Base-by-base conservation (phyloP, 257 asterid genomes). In the Ligustrum vulgare region DNA sequence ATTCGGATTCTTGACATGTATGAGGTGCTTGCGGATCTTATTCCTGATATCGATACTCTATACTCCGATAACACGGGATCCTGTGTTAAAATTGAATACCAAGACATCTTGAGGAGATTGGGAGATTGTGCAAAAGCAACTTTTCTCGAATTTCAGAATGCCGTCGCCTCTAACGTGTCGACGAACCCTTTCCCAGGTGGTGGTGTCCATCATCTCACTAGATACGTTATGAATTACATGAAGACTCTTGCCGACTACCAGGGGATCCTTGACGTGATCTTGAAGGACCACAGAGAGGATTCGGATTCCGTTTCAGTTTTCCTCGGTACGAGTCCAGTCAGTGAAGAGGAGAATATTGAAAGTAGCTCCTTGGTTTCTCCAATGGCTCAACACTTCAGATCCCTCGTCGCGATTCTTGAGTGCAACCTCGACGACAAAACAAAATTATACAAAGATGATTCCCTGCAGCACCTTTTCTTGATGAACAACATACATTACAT, bases 401-500 rank as follows among this genome's bases (percentile, higher is more conserved):
- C 97, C 81, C 86, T 94, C 71, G 85, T 85, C 72, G 79, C 87
- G 11, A 78, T 83, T 33, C 82, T 94, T 13, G 96, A 94, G 80
- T 31, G 76, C 78, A 94, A 91, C 74, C 89, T 92, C 2, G 90
- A 86, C 1, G 91, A 85, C 3, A 94, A 88, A 79, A 84, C 98
- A 10, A 91, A 81, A 86, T 70, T 91, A 10, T 94, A 94, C 94
- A 88, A 67, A 82, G 98, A 94, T 34, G 97, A 92, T 28, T 70
- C 99, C 0, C 78, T 92, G 28, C 86, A 83, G 16, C 96, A 92
- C 77, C 77, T 94, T 72, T 94, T 94, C 86, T 74, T 94, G 73
- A 92, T 91, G 97, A 94, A 94, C 89, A 94, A 92, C 80, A 80
- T 87, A 3, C 97, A 91, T 64, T 94, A 94, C 83, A 94, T 94